Evolutionary conservation across 2,329 filamentous ascomycete genomes (phyloP).

Genomic region (Calonectria naviculata): DNA sequence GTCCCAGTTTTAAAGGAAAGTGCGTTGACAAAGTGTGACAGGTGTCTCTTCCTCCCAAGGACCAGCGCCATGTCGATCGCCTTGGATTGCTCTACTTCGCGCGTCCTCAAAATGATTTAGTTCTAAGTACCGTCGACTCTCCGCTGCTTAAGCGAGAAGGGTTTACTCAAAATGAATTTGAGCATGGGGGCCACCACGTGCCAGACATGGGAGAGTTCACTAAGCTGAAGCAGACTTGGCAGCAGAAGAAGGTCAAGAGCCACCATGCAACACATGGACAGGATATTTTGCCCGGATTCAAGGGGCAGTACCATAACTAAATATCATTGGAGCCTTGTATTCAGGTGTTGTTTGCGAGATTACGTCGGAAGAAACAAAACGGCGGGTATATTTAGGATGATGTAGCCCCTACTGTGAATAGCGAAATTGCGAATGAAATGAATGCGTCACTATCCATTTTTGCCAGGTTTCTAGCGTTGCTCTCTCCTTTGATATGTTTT

Average conservation of each 20-base stretch:
- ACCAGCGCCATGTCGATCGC: slow-evolving; percentile 57
- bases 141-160: slow-evolving; percentile 49
- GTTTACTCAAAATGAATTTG: slow-evolving; percentile 50
- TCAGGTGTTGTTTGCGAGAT: background rate
- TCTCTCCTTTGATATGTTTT: no score
- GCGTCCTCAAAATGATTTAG: slow-evolving; percentile 53
- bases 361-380: background rate
- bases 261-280: slow-evolving; percentile 43
- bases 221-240: slow-evolving; percentile 50
- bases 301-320: slow-evolving; percentile 33
- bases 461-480: no score
- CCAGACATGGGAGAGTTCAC: slow-evolving; percentile 53
- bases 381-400: background rate
- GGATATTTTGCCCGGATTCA: slow-evolving; percentile 49
- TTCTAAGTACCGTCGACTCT: slow-evolving; percentile 50
- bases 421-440: no score
- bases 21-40: slow-evolving; percentile 16
- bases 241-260: slow-evolving; percentile 43
- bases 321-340: background rate
- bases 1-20: background rate
- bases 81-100: slow-evolving; percentile 64
- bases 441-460: no score
- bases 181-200: slow-evolving; percentile 42
- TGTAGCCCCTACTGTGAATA: background rate
- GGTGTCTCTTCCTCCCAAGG: slow-evolving; percentile 51